A percentile compares a stretch with the other conserved stretches of the same genome.
Conservation (phyloP, 208 protist species). For the Crithidia thermophila region DNA sequence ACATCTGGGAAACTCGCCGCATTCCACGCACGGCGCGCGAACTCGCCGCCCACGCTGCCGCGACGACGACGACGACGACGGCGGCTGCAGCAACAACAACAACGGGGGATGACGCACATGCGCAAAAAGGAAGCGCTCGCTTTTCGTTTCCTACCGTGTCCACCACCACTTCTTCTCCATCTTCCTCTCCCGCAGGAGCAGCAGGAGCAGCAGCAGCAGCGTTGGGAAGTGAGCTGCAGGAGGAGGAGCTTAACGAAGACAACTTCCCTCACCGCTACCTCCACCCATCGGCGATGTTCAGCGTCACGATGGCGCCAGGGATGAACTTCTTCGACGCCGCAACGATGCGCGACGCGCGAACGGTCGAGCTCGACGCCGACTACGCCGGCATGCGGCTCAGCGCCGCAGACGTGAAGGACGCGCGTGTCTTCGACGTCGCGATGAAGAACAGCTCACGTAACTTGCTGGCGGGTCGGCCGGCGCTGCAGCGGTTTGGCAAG, state of each 20-base stretch:
- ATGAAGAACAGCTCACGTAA: conserved; percentile 77
- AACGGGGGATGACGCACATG: no score
- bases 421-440: conserved; percentile 79
- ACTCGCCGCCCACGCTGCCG: conserved; percentile 22
- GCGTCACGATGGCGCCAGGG: conserved; percentile 45
- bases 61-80: no score
- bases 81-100: neutral
- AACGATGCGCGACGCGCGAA: conserved; percentile 50
- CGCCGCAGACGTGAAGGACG: conserved; percentile 56
- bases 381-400: conserved; percentile 76
- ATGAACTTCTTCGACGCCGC: conserved; percentile 53
- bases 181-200: no score
- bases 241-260: conserved; percentile 80
- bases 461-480: conserved; percentile 61
- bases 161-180: no score
- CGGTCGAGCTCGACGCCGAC: conserved; percentile 61
- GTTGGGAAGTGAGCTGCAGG: conserved; percentile 23
- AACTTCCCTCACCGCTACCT: conserved; percentile 87
- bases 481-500: conserved; percentile 60
- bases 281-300: conserved; percentile 70
- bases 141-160: no score
- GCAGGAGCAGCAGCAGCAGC: neutral
- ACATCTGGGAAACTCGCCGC: conserved; percentile 78
- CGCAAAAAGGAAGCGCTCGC: no score
- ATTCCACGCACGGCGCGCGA: conserved; percentile 68